Evolutionary conservation across 257 asterid species (phyloP), one percentile per base, ranked within the genome.

Genomic region (Buddleja alternifolia): DNA sequence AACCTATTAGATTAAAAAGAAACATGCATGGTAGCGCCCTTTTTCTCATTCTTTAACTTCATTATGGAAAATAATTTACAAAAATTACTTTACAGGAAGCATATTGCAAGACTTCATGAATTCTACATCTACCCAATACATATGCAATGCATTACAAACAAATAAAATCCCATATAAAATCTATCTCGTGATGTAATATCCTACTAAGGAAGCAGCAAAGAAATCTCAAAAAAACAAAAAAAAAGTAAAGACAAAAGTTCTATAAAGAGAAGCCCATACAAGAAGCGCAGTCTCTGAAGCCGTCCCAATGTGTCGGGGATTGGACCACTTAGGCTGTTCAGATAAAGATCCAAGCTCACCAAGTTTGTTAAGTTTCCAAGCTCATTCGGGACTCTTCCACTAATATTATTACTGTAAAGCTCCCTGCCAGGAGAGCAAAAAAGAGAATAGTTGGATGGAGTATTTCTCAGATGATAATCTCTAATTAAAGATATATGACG

Each of bases 341-440:
- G 80, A 81, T 93, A 93, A 78, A 93, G 98, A 90, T 93, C 98
- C 90, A 93, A 90, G 77, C 97, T 90, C 79, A 88, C 96, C 87
- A 93, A 81, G 78, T 75, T 82, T 72, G 96, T 83, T 69, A 93
- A 81, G 87, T 86, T 90, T 67, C 97, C 95, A 23, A 93, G 84
- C 76, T 93, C 98, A 59, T 23, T 75, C 24, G 98, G 98, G 74
- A 93, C 69, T 60, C 68, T 79, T 77, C 98, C 98, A 20, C 78
- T 83, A 69, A 93, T 88, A 73, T 82, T 83, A 80, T 90, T 93
- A 75, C 95, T 89, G 55, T 92, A 92, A 42, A 92, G 95, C 75
- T 92, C 96, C 89, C 97, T 92, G 90, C 53, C 67, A 66, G 34
- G 63, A 57, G 48, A 51, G 36, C 69, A 15, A 67, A 12, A n/a